phyloP scores from a whole-genome alignment of 2,329 filamentous ascomycete species.

The Didymella sp. region DNA sequence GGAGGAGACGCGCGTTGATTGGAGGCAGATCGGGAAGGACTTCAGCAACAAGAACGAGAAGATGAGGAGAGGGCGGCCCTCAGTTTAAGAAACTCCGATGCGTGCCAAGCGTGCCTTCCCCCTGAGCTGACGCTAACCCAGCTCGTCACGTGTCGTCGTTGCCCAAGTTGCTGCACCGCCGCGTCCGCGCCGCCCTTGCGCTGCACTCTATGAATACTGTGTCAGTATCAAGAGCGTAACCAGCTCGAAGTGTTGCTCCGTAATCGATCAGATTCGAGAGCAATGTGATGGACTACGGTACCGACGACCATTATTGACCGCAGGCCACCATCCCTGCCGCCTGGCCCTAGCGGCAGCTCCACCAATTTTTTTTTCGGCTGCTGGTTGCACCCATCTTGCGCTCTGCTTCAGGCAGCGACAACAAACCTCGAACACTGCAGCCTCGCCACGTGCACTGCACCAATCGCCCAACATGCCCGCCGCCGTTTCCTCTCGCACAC shows the following conservation, averaged over 20 bases:
- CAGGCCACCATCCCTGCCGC: slow-evolving; percentile 17
- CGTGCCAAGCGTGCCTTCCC: slow-evolving; percentile 37
- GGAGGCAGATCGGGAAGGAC: slow-evolving; percentile 44
- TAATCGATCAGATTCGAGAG: background rate
- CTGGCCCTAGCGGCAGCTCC: slow-evolving; percentile 21
- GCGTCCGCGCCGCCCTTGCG: slow-evolving; percentile 9
- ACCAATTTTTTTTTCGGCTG: slow-evolving; percentile 27
- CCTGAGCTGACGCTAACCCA: slow-evolving; percentile 34
- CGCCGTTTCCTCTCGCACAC: slow-evolving; percentile 39
- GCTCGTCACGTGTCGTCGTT: slow-evolving; percentile 14
- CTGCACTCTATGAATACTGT: background rate
- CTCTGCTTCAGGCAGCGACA: slow-evolving; percentile 35
- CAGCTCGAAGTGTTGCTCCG: background rate
- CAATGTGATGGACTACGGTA: slow-evolving; percentile 6
- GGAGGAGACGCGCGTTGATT: slow-evolving; percentile 45
- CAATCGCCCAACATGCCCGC: slow-evolving; percentile 40
- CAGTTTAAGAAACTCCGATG: slow-evolving; percentile 26
- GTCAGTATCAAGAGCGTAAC: background rate
- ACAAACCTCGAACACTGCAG: slow-evolving; percentile 12
- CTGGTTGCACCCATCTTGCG: slow-evolving; percentile 28
- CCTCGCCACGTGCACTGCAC: slow-evolving; percentile 20
- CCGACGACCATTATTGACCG: slow-evolving; percentile 7
- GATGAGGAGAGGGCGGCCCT: slow-evolving; percentile 20
- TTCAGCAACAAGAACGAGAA: slow-evolving; percentile 29
- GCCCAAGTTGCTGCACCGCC: slow-evolving; percentile 8